phyloP scores from a whole-genome alignment of 2,329 filamentous ascomycete genomes.

The Fusarium verticillioides region DNA sequence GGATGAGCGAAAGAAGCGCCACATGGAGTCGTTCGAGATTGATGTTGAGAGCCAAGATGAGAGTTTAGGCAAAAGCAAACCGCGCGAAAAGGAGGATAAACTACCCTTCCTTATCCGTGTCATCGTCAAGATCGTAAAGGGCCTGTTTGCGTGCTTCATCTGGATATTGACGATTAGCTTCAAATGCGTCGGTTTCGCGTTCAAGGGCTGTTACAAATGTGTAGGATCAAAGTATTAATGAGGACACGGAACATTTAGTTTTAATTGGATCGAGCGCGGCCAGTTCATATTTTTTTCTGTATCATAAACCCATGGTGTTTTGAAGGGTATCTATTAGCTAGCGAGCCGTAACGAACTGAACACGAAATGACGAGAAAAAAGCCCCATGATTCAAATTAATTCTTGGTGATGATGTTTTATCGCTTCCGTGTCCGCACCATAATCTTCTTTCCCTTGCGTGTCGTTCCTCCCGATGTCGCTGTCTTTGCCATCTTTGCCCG shows the following conservation, averaged over 20 bases:
- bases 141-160: conserved; percentile 66
- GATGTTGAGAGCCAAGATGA: conserved; percentile 72
- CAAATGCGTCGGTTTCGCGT: conserved; percentile 62
- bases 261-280: conserved; percentile 1
- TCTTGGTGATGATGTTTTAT: conserved; percentile 46
- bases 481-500: conserved; percentile 74
- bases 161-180: conserved; percentile 68
- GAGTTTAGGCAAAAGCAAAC: conserved; percentile 53
- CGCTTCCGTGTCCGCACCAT: conserved; percentile 72
- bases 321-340: conserved; percentile 44
- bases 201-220: conserved; percentile 63
- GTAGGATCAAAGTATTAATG: conserved; percentile 57
- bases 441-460: conserved; percentile 69
- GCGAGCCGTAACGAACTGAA: conserved; percentile 39
- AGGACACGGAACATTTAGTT: background rate
- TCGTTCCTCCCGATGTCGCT: conserved; percentile 67
- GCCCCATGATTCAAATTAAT: too few relatives aligned
- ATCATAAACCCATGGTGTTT: conserved; percentile 44
- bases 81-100: conserved; percentile 57
- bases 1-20: conserved; percentile 49
- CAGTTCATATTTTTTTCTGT: conserved; percentile 25
- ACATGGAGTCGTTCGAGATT: conserved; percentile 67
- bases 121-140: conserved; percentile 62
- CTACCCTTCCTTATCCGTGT: conserved; percentile 62
- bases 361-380: conserved; percentile 17